Evolutionary conservation across 805 yeast species (phyloP).

Genomic region (Hanseniaspora lachancei): DNA sequence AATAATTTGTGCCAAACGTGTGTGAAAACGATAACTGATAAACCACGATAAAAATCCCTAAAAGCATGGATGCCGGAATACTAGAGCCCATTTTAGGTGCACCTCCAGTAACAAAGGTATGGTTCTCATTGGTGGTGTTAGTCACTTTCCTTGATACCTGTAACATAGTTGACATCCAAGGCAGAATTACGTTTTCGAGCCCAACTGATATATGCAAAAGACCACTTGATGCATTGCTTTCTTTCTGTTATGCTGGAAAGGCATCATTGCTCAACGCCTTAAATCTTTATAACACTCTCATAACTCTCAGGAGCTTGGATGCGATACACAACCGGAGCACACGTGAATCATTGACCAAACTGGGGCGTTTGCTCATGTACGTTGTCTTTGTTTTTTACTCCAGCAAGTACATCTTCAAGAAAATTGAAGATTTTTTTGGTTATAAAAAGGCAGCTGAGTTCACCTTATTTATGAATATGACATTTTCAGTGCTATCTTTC

Average conservation of each 20-base stretch:
- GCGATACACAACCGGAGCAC: neutral
- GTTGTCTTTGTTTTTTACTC: neutral
- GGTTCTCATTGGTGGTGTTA: neutral
- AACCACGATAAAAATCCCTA: too few species aligned
- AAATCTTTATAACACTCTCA: neutral
- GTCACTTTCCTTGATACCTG: neutral
- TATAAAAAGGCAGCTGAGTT: neutral
- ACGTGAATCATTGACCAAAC: neutral
- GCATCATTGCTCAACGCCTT: neutral
- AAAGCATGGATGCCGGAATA: neutral
- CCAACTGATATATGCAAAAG: neutral
- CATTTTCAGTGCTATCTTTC: neutral
- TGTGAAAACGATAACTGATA: neutral
- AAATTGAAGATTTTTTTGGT: neutral
- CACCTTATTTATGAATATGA: neutral
- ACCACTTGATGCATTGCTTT: neutral
- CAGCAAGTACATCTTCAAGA: neutral
- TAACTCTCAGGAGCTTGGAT: neutral
- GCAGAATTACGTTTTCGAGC: neutral
- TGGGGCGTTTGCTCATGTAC: neutral
- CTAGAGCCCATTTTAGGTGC: neutral
- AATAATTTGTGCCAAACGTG: too few species aligned
- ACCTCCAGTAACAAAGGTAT: slow-evolving; percentile 9
- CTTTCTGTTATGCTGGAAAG: slow-evolving; percentile 1
- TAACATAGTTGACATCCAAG: neutral